Evolutionary conservation across 1,139 yeast species (phyloP), one percentile per base, ranked within the genome.

Genomic region (Candida freyschussii): DNA sequence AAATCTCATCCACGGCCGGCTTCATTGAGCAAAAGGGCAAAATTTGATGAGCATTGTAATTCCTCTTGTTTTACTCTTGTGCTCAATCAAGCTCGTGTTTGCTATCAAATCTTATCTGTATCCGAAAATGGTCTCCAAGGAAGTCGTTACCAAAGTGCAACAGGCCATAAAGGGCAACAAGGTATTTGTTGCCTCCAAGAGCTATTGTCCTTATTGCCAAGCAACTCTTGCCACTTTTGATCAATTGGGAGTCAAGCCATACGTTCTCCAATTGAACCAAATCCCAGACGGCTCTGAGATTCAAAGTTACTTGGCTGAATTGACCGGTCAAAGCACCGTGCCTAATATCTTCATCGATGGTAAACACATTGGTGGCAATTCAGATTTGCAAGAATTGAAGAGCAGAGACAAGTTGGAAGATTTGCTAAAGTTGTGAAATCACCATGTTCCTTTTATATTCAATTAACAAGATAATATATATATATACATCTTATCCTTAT

Each of bases 291-390:
- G 87, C 26, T 54, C 58, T 13, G 80, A 69, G n/a, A 75, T 89
- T 48, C 97, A 91, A 64, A 79, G 71, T 32, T 94, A 93, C 38
- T 69, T 91, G 43, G 57, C 55, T 29, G 78, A 81, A 53, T 60
- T 86, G 44, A 81, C 94, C 25, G 95, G 96, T 42, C 97, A 91
- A 67, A 71, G 76, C 49, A 86, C 96, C 24, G 97, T 91, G 39
- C 98, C 98, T 43, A 89, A 83, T 60, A 74, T 91, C 45, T 87
- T 81, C 63, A 87, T 91, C 57, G 78, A 72, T 32, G 96, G 95
- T 39, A 71, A 85, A 62, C 96, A 86, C 65, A 76, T 91, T 52
- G 98, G 98, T 42, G 98, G 98, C 40, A 84, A 86, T 72, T 79
- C 89, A 32, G 95, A 83, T 49, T 67, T 89, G 42, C 94, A 85